Base-by-base conservation (phyloP, 495 filamentous ascomycete species). In the Talaromyces borbonicus region DNA sequence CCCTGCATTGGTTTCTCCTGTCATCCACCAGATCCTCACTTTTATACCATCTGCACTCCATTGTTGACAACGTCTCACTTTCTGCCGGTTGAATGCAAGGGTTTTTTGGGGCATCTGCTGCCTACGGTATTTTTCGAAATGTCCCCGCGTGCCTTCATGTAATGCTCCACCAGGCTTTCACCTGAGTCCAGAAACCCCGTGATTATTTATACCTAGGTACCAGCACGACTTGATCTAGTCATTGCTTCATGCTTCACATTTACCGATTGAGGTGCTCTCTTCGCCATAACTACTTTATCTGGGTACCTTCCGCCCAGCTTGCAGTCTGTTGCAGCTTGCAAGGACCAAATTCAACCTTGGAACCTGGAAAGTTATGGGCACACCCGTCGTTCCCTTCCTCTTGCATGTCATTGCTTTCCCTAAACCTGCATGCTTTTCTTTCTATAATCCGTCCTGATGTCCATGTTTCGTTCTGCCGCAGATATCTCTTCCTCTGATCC, bases 401-500 rank as follows among this genome's bases (percentile, higher is more conserved):
- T 39, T 39, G 12, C 36, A 39, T 39, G 36, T 22, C 36, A 39
- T n/a, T n/a, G n/a, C n/a, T 12, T 12, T 7, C 18, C 20, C 45
- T 16, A 23, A 47, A 14, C 14, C 20, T 39, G 11, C 31, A 32
- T 33, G 12, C n/a, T 46, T 11, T 29, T 20, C 25, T 39, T 11
- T 36, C 7, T 38, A 22, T n/a, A 19, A 45, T 15, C 23, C 26
- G 49, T 43, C 57, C 59, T 48, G 5, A 72, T 72, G 68, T 72
- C 68, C 8, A 61, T 72, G 62, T 72, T 72, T 46, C 60, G 60
- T 35, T 57, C 65, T 40, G 58, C 65, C 16, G 60, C 62, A 24
- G 68, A 70, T 6, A 53, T 60, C 22, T 59, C 61, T n/a, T 69
- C 66, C 2, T 69, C 63, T 1, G 66, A 65, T 14, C 55, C 60